Evolutionary conservation across 106 monocot species (phyloP), one percentile per base, ranked within the genome.

Genomic region (Dactylorhiza incarnata): DNA sequence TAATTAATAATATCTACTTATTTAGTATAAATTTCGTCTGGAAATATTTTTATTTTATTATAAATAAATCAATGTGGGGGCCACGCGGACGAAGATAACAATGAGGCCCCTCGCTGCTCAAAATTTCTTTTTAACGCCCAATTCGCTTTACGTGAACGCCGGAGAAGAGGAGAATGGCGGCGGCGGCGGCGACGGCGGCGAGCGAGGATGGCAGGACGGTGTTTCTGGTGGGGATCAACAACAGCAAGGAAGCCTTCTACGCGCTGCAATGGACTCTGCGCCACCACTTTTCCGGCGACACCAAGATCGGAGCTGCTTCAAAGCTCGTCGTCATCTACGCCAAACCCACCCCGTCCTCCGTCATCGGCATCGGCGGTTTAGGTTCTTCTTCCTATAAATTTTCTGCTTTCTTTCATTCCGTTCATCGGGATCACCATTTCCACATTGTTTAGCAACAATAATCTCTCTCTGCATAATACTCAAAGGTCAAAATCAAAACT

Each of bases 211-310:
- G n/a, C 52, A 56, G 58, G 78, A 48, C 68, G 63, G 72, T 72
- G 76, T 68, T 90, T 85, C 80, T 87, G 80, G 82, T 90, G 47
- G 90, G 81, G 17, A 46, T 87, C 43, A 87, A 87, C 48, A 81
- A 87, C 71, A 85, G 87, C 68, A 83, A 90, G 72, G 85, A 81
- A 71, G 87, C 87, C 81, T 73, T 49, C 81, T 77, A 90, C 82
- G 90, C 90, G 3, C 78, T 90, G 16, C 45, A 85, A 71, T 90
- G 90, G 90, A 77, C 81, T 50, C 78, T 87, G 19, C 52, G 61
- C 63, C 84, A 76, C 63, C 76, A 87, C 77, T 83, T 84, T 80
- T 52, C 78, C 71, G 71, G 55, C 62, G 72, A 61, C 75, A 48
- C 47, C 53, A 20, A 69, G 26, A 23, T 26, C 29, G 66, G 66